Percentiles rank a stretch among this genome's conserved stretches.
These are phyloP conservation scores for Dillenia suffruticosa DNA, from an alignment of 164 flowering plant species.

Conservation along the genomic window DNA sequence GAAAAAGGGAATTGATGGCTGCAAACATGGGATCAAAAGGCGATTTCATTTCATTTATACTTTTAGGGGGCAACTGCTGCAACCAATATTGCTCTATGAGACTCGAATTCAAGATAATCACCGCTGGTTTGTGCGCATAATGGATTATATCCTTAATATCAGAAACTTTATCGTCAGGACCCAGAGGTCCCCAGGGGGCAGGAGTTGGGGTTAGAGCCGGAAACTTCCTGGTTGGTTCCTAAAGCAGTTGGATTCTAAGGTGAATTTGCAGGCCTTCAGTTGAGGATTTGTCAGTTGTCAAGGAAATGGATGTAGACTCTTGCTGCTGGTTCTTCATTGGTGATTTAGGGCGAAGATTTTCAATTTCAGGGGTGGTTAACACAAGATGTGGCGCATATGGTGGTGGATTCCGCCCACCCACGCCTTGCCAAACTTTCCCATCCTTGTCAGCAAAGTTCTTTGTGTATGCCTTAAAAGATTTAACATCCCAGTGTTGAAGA, in stretches of 20 bases:
- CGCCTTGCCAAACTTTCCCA: conserved; percentile 96
- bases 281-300: conserved; percentile 46
- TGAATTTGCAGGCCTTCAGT: conserved; percentile 58
- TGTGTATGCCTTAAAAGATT: conserved; percentile 52
- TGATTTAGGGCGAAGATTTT: conserved; percentile 88
- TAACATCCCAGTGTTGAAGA: not conserved
- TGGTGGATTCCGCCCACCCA: conserved; percentile 96
- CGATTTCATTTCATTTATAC: conserved; percentile 10
- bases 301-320: conserved; percentile 50
- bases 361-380: conserved; percentile 88
- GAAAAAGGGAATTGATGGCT: no score
- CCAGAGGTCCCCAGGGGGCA: conserved; percentile 58
- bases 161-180: conserved; percentile 42
- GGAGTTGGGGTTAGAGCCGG: conserved; percentile 54
- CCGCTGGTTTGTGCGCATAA: conserved; percentile 33
- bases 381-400: conserved; percentile 97
- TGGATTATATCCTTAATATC: conserved; percentile 52
- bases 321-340: conserved; percentile 93
- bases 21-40: not conserved
- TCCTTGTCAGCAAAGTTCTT: conserved; percentile 84
- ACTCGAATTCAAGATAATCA: conserved; percentile 52
- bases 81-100: conserved; percentile 44
- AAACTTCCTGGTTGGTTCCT: conserved; percentile 60
- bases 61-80: conserved; percentile 8
- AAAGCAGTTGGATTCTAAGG: conserved; percentile 46